Conservation (phyloP, 768 basidiomycete genomes). For the Pisolithus tinctorius region DNA sequence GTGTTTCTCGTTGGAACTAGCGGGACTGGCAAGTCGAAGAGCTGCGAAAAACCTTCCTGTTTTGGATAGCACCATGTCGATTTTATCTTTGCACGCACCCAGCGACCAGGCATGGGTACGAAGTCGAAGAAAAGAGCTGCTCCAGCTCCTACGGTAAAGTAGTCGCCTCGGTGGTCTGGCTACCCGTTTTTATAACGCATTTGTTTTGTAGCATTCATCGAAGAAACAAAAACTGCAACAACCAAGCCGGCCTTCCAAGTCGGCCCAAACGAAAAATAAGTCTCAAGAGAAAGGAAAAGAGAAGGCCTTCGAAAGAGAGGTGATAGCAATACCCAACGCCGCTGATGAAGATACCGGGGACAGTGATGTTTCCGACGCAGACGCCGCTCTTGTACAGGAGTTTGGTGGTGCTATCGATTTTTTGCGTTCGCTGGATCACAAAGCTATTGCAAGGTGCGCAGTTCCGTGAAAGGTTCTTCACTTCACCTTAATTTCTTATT, state of each 20-base stretch:
- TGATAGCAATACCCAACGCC: slow-evolving; percentile 53
- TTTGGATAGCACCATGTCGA: too few relatives aligned
- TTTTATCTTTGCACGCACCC: too few relatives aligned
- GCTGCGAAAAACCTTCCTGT: too few relatives aligned
- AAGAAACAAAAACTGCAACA: slow-evolving; percentile 58
- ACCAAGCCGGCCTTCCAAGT: slow-evolving; percentile 17
- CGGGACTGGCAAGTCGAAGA: too few relatives aligned
- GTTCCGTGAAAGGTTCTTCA: not conserved
- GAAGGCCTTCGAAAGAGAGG: slow-evolving; percentile 52
- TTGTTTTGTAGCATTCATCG: slow-evolving; percentile 30
- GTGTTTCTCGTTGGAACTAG: too few relatives aligned
- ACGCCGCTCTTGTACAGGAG: slow-evolving; percentile 57
- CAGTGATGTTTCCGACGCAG: slow-evolving; percentile 59
- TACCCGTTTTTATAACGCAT: not conserved
- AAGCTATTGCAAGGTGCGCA: slow-evolving; percentile 72
- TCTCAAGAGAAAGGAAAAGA: slow-evolving; percentile 34
- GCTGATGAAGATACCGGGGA: slow-evolving; percentile 14
- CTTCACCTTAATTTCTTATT: slow-evolving; percentile 4
- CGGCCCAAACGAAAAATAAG: slow-evolving; percentile 11
- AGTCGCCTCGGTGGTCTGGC: not conserved
- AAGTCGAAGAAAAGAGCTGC: slow-evolving; percentile 30
- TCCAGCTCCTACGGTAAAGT: slow-evolving; percentile 23
- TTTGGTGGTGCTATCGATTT: slow-evolving; percentile 62
- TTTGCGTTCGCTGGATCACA: slow-evolving; percentile 63
- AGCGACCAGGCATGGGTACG: slow-evolving; percentile 17